Percentiles rank a stretch among this genome's conserved stretches.
Evolutionary conservation across 2,329 filamentous ascomycete genomes (phyloP).

Genomic region (Exophiala viscosa): DNA sequence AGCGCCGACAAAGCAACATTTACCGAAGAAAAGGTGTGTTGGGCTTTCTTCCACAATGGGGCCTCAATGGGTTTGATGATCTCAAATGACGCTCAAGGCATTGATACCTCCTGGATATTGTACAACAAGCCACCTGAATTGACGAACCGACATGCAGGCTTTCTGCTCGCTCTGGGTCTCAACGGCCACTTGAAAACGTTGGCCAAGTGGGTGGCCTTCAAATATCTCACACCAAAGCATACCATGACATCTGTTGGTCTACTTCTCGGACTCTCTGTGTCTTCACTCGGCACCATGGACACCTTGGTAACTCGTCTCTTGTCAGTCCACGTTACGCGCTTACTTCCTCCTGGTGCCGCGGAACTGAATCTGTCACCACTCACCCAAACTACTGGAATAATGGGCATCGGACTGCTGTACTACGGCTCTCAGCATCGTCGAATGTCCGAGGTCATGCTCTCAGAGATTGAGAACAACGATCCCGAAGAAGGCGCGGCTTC

Average conservation of each 20-base stretch:
- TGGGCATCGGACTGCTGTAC: constrained; percentile 94
- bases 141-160: constrained; percentile 93
- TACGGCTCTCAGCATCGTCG: constrained; percentile 92
- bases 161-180: constrained; percentile 82
- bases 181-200: constrained; percentile 93
- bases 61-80: constrained; percentile 91
- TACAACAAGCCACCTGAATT: constrained; percentile 95
- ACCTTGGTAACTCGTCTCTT: constrained; percentile 86
- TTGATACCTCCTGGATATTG: constrained; percentile 97
- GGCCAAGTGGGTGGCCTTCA: constrained; percentile 98
- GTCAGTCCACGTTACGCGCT: constrained; percentile 91
- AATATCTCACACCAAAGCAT: constrained; percentile 97
- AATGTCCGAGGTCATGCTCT: constrained; percentile 99
- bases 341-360: constrained; percentile 86
- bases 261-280: constrained; percentile 86
- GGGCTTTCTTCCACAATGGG: constrained; percentile 97
- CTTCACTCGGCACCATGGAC: constrained; percentile 96
- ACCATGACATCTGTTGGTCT: constrained; percentile 98
- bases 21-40: constrained; percentile 93
- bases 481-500: constrained; percentile 65
- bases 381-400: constrained; percentile 92
- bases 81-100: constrained; percentile 82
- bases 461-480: constrained; percentile 87
- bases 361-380: constrained; percentile 90
- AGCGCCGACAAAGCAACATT: constrained; percentile 85